Conservation (phyloP, 2,329 filamentous ascomycete species). For the Trichoderma brevicompactum region DNA sequence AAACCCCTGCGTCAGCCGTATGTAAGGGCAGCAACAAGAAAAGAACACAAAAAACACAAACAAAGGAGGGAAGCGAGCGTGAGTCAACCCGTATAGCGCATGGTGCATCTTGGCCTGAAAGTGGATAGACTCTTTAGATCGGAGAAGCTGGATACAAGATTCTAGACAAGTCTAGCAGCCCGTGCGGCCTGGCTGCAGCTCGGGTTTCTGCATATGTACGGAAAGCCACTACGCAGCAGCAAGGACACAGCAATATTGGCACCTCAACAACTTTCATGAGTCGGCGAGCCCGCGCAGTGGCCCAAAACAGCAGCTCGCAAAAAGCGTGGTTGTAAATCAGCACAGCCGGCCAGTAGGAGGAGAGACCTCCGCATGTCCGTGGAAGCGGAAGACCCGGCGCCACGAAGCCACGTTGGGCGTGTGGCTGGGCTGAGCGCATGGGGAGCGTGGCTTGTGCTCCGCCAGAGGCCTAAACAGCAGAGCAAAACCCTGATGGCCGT, state of each 20-base stretch:
- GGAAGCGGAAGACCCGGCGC: slow-evolving; percentile 16
- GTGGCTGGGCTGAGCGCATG: slow-evolving; percentile 18
- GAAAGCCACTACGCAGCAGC: not conserved
- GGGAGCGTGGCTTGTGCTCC: slow-evolving; percentile 1
- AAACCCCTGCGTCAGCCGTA: not conserved
- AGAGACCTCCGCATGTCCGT: not conserved
- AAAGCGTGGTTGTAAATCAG: not conserved
- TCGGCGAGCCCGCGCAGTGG: slow-evolving; percentile 8
- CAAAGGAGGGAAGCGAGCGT: not conserved
- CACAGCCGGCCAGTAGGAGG: not conserved
- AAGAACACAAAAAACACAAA: not conserved
- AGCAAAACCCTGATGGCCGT: slow-evolving; percentile 1
- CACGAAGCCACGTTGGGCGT: slow-evolving; percentile 14
- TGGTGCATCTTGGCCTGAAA: slow-evolving; percentile 3
- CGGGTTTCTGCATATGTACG: slow-evolving; percentile 8
- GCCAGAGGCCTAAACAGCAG: not conserved
- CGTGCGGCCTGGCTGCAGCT: not conserved
- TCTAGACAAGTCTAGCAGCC: not conserved
- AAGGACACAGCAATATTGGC: not conserved
- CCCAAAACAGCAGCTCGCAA: not conserved
- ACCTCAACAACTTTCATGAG: not conserved
- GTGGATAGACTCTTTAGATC: slow-evolving; percentile 8
- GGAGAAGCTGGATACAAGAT: slow-evolving; percentile 6
- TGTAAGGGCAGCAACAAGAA: slow-evolving; percentile 19
- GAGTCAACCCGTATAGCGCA: slow-evolving; percentile 2